Conservation (phyloP, 768 basidiomycete species). For the Podaxis carcinomalis region DNA sequence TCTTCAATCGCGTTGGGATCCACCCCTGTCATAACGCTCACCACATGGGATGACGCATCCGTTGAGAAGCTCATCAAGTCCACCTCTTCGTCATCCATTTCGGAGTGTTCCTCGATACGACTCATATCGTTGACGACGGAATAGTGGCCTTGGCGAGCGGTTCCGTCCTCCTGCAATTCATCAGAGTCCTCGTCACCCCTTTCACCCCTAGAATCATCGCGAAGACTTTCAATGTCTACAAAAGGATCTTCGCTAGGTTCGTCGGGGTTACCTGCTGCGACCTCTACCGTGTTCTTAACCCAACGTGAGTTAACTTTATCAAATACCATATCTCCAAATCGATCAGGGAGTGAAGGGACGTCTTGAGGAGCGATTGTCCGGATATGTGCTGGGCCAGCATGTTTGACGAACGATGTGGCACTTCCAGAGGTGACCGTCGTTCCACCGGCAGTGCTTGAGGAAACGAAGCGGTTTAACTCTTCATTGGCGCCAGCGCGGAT, state of each 20-base stretch:
- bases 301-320: slow-evolving; percentile 82
- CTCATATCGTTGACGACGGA: slow-evolving; percentile 32
- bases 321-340: slow-evolving; percentile 84
- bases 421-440: slow-evolving; percentile 71
- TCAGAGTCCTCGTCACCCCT: slow-evolving; percentile 15
- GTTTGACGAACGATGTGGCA: slow-evolving; percentile 81
- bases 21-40: slow-evolving; percentile 48
- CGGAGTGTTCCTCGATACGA: slow-evolving; percentile 44
- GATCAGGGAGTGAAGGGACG: slow-evolving; percentile 68
- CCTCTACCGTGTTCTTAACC: slow-evolving; percentile 58
- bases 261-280: slow-evolving; percentile 22
- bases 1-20: slow-evolving; percentile 34
- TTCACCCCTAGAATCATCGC: slow-evolving; percentile 50
- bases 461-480: slow-evolving; percentile 86
- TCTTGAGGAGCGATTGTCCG: slow-evolving; percentile 80
- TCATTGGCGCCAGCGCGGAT: slow-evolving; percentile 51
- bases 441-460: slow-evolving; percentile 79
- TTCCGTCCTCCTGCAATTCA: slow-evolving; percentile 10
- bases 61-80: slow-evolving; percentile 71
- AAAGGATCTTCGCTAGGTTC: slow-evolving; percentile 85
- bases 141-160: slow-evolving; percentile 8
- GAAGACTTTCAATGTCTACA: slow-evolving; percentile 83
- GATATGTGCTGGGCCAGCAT: slow-evolving; percentile 73
- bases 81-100: slow-evolving; percentile 61
- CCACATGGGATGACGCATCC: slow-evolving; percentile 54